Evolutionary conservation across 2,329 filamentous ascomycete genomes (phyloP), one percentile per base, ranked within the genome.

Genomic region (Emmonsia crescens): DNA sequence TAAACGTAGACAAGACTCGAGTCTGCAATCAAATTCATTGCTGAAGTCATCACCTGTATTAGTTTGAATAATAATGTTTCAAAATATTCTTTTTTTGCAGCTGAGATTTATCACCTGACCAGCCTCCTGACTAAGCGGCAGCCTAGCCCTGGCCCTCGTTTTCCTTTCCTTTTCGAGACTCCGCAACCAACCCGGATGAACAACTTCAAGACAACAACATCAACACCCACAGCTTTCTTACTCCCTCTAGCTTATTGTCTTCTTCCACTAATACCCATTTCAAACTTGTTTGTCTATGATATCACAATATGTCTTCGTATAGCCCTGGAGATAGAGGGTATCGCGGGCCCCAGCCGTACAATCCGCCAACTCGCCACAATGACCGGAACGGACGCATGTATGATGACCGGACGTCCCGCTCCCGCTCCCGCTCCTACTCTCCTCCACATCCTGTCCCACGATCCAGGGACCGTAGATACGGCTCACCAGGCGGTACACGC

Each of bases 301-400:
- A 40, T 46, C 19, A 51, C 12, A 64, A 59, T 54, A 74, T 74
- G 72, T 68, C 69, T 63, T 66, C 68, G 64, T 63, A 68, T 31
- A 66, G 67, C 58, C 63, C 69, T 56, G 66, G 72, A 31, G 69
- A 74, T 57, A 66, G 61, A 51, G 68, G 69, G 51, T 66, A 68
- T 58, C 64, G 69, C 52, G 66, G 71, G n/a, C 67, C 73, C 57
- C 66, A 60, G 46, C 68, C 61, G 2, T 58, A 67, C n/a, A 63
- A 72, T 57, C 67, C 66, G 0, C 69, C 69, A 51, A 68, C 68
- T 57, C 66, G 68, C 57, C 68, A 67, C 60, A 70, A 74, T 57
- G 73, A 77, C 61, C 70, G 72, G 60, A 75, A 78, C 58, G 76
- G 74, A 57, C 71, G 72, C 58, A 78, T 79, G 73, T 79, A 79